phyloP scores from a whole-genome alignment of 2,329 filamentous ascomycete genomes.

The Fusarium incarnatum region DNA sequence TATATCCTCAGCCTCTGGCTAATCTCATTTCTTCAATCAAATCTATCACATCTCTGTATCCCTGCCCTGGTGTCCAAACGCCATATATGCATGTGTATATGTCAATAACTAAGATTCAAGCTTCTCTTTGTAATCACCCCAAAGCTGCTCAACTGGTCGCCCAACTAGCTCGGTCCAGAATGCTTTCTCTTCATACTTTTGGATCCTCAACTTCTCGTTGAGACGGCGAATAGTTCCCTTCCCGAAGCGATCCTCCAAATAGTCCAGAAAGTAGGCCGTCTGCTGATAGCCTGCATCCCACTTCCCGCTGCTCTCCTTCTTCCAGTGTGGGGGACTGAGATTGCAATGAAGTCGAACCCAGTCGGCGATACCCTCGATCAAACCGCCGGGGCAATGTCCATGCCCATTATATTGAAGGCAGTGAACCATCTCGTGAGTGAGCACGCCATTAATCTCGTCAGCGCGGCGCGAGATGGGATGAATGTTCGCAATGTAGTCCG shows the following conservation, averaged over 20 bases:
- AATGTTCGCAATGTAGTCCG: constrained; percentile 74
- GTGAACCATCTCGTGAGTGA: constrained; percentile 94
- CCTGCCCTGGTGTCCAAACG: neutral
- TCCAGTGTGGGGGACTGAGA: constrained; percentile 87
- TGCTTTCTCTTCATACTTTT: constrained; percentile 70
- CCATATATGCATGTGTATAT: constrained; percentile 2
- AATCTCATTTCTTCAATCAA: constrained; percentile 26
- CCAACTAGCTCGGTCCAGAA: constrained; percentile 80
- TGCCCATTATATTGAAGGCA: constrained; percentile 85
- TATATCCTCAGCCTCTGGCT: constrained; percentile 41
- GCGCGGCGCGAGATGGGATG: constrained; percentile 54
- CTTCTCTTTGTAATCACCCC: constrained; percentile 73
- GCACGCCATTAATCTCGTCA: constrained; percentile 81
- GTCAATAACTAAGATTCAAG: constrained; percentile 30
- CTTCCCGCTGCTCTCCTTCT: constrained; percentile 63
- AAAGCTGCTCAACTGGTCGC: constrained; percentile 73
- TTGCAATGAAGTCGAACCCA: constrained; percentile 84
- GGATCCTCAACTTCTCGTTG: constrained; percentile 74
- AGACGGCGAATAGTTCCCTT: constrained; percentile 69
- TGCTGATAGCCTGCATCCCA: constrained; percentile 94
- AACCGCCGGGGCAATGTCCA: constrained; percentile 73
- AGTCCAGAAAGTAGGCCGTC: constrained; percentile 91
- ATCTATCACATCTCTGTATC: constrained; percentile 4
- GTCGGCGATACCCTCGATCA: constrained; percentile 93
- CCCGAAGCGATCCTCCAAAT: constrained; percentile 77